Evolutionary conservation across 805 yeast genomes (phyloP), one percentile per base, ranked within the genome.

Genomic region (Ascoidea asiatica): DNA sequence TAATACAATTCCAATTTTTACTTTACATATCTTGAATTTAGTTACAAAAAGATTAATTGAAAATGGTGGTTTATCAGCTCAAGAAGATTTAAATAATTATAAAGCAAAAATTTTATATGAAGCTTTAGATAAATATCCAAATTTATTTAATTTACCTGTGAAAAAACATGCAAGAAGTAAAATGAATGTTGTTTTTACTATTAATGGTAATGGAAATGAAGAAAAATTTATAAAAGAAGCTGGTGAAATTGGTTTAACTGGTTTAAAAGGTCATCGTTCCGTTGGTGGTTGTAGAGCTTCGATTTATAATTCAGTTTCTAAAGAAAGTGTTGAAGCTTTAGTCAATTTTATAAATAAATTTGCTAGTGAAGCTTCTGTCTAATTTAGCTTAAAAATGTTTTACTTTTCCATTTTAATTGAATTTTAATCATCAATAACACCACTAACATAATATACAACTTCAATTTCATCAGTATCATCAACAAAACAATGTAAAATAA

Each of bases 231-330:
- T 90, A 48, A 66, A 75, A 48, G 78, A 70, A 41, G 95, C 97
- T 3, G 71, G 67, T 20, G 73, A 61, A 21, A 57, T 52, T 46
- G 71, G 75, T 1, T 69, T 92, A 50, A 66, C 78, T 4, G 97
- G 97, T 5, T 71, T 90, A 56, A 85, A 88, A 64, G 97, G 98
- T 38, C 97, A 90, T 64, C 77, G 97, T 61, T 86, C 95, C 4
- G 97, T 90, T 39, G 97, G 97, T 43, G 98, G 98, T 23, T 82
- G 92, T 64, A 80, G 98, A 63, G 89, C 94, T 15, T 88, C 97
- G 13, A 67, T 88, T 44, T 89, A 90, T 63, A 90, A 92, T 57
- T 96, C 97, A 15, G 83, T 92, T 43, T 61, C 78, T 4, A 64
- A 75, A 41, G 69, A 72, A 19, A 75, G 85, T 54, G 80, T 77